Base-by-base conservation (phyloP, 2,329 filamentous ascomycete species). In the Huntiella omanensis region DNA sequence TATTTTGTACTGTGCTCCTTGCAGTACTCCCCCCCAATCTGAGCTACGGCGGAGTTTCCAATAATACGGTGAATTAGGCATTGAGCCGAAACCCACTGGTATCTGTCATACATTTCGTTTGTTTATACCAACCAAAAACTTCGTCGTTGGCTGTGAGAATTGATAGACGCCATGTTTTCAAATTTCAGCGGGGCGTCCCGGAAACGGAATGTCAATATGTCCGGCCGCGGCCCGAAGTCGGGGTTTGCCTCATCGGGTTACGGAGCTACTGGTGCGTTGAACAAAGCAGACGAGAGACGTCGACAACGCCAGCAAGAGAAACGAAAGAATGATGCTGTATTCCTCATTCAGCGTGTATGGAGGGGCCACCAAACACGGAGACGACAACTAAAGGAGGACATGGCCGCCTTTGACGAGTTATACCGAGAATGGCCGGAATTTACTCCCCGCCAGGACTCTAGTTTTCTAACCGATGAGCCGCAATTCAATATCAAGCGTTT, bases 181-280 rank as follows among this genome's bases (percentile, higher is more conserved):
- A 86, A 82, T 46, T 98, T 98, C 65, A 91, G 83, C 17, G 91
- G 91, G 55, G 83, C 85, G 55, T 79, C 84, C 57, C 82, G 83
- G 54, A 80, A 81, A 51, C 80, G 91, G 53, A 87, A 95, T 60
- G 85, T 96, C 59, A 95, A 96, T 63, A 78, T 98, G 51, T 91
- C 85, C 53, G 91, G 86, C 52, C 80, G 87, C 75, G 68, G 69
- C 43, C 22, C 3, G 22, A 93, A 94, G 57, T 66, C 72, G 4
- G 64, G 69, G 10, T 28, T 28, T 8, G 22, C 22, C 8, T 46
- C 51, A 5, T 51, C 51, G 13, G 49, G 46, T 16, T 50, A 46
- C 37, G 79, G 77, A 13, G 70, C 82, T 4, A 83, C 84, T 55
- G 79, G 80, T 55, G 80, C 87, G 1, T 72, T 96, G 22, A 82